A percentile compares a stretch with the other conserved stretches of the same genome.
Conservation (phyloP, 2,329 filamentous ascomycete species). For the Ophiostoma pallidulum region DNA sequence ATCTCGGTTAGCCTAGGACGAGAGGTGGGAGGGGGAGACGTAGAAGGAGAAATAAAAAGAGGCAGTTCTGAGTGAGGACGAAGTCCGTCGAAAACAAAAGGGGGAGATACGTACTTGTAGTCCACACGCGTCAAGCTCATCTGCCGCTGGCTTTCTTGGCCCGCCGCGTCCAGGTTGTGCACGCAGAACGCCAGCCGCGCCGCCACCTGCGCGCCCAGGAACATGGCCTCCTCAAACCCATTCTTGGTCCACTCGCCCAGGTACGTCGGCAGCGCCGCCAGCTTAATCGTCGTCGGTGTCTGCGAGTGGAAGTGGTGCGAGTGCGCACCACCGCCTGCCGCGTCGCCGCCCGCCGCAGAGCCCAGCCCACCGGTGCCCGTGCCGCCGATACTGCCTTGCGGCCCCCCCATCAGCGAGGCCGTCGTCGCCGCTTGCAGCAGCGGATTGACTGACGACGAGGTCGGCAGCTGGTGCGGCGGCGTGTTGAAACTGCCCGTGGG, state of each 20-base stretch:
- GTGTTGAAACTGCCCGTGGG: constrained; percentile 57
- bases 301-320: constrained; percentile 50
- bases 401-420: constrained; percentile 32
- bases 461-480: constrained; percentile 45
- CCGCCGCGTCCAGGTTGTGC: constrained; percentile 46
- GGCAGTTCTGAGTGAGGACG: background rate
- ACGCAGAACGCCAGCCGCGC: constrained; percentile 53
- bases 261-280: constrained; percentile 69
- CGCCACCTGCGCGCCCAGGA: constrained; percentile 79
- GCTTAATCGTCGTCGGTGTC: constrained; percentile 78
- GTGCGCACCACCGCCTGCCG: constrained; percentile 23
- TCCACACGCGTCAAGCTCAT: constrained; percentile 51
- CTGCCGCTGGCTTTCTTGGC: constrained; percentile 41
- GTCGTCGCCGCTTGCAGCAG: constrained; percentile 86
- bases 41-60: background rate
- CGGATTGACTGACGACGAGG: constrained; percentile 60
- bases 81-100: background rate
- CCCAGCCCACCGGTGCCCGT: constrained; percentile 28
- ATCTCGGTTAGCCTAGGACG: constrained; percentile 18
- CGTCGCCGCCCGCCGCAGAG: constrained; percentile 32
- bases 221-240: constrained; percentile 69
- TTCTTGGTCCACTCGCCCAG: constrained; percentile 85
- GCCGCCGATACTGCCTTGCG: no score
- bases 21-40: no score
- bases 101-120: constrained; percentile 48